Base-by-base conservation (phyloP, 352 stramenopile species). In the Globisporangium canariense region DNA sequence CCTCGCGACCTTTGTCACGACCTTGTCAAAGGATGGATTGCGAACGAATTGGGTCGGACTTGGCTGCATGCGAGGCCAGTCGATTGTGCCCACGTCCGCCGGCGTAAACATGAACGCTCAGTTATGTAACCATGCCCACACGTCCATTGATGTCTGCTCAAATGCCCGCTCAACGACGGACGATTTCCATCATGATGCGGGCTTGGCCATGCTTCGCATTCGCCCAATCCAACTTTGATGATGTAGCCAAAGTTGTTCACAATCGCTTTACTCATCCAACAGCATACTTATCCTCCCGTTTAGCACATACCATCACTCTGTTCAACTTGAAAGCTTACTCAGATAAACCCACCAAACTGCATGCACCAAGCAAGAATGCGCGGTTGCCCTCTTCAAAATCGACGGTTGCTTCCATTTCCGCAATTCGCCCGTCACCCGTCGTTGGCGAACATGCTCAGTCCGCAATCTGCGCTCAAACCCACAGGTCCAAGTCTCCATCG, bases 381-480 rank as follows among this genome's bases (percentile, higher is more conserved):
- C 4, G 13, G 34, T 13, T 58, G 30, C 43, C 32, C n/a, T 51
- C 25, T 51, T 11, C 7, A 25, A 30, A 60, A 50, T 55, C 57
- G 22, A 53, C 25, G 50, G 13, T 13, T 1, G 50, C 28, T 56
- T 40, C 40, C 50, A 14, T 18, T 56, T 56, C 28, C 14, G 16
- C 50, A 56, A 56, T 40, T 40, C 49, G 13, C 3, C 47, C 30
- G 11, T 3, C 45, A 30, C 38, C 9, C 11, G 32, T 4, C 47
- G 32, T 4, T 25, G 5, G 11, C 22, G 20, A 54, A 13, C 55
- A 61, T 61, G 55, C 55, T 49, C 25, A 61, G 52, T 61, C 55
- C 45, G 38, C 55, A 52, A 52, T n/a, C 28, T 25, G 25, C 40
- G 55, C 55, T 53, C 22, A 50, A 51, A 25, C 28, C 55, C 38